Percentiles rank a stretch among this genome's conserved stretches.
Evolutionary conservation across 2,329 filamentous ascomycete genomes (phyloP).

Genomic region (Macroventuria anomochaeta): DNA sequence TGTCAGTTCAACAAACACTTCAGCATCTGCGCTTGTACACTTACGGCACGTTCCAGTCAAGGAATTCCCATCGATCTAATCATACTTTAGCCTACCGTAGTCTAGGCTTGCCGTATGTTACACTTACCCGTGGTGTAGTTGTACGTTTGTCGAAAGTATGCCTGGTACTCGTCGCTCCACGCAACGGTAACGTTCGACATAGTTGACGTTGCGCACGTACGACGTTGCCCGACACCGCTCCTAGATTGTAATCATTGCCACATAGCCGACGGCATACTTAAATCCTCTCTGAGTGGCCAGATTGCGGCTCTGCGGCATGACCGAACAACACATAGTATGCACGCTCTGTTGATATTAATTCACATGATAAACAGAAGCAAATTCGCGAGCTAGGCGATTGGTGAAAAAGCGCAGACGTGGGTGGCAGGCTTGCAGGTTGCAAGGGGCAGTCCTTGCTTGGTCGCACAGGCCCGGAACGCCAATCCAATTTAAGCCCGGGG

Average conservation of each 20-base stretch:
- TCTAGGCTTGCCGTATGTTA: too few relatives aligned
- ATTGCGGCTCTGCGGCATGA: not conserved
- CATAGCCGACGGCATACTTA: not conserved
- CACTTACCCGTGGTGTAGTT: not conserved
- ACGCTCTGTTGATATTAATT: not conserved
- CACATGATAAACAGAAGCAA: not conserved
- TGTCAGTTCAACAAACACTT: too few relatives aligned
- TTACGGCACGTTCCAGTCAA: too few relatives aligned
- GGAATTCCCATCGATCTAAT: too few relatives aligned
- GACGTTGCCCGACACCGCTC: not conserved
- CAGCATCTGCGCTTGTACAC: too few relatives aligned
- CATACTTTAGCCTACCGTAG: too few relatives aligned
- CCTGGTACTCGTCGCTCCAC: not conserved
- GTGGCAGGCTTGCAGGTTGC: not conserved
- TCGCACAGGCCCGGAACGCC: not conserved
- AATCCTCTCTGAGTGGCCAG: not conserved
- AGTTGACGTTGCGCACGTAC: not conserved
- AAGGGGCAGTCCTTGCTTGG: not conserved
- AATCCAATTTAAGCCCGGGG: not conserved
- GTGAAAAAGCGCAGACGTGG: not conserved
- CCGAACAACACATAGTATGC: not conserved
- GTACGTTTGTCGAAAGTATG: not conserved
- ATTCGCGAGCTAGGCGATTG: not conserved
- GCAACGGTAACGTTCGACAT: not conserved
- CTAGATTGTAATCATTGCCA: constrained; percentile 8